Evolutionary conservation across 768 basidiomycete species (phyloP).

Genomic region (Pisolithus albus): DNA sequence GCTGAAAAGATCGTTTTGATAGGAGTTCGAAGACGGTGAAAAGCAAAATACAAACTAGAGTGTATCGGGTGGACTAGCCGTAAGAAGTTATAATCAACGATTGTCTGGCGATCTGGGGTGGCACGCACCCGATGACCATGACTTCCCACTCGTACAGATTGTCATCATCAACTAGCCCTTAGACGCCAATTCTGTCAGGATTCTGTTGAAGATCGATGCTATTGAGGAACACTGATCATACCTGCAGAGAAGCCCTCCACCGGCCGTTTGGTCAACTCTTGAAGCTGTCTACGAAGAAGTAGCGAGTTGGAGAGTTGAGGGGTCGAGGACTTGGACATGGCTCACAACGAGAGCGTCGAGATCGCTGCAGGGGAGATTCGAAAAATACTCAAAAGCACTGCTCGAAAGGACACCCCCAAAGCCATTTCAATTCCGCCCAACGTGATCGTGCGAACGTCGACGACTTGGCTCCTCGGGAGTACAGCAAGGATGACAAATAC

Average conservation of each 20-base stretch:
- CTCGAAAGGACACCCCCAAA: not conserved
- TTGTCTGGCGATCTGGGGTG: slow-evolving; percentile 6
- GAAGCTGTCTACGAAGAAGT: slow-evolving; percentile 70
- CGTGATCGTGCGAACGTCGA: slow-evolving; percentile 17
- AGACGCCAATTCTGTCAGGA: slow-evolving; percentile 28
- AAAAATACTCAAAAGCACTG: not conserved
- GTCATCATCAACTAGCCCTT: slow-evolving; percentile 89
- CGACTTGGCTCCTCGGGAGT: too few relatives aligned
- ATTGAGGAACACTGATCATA: slow-evolving; percentile 28
- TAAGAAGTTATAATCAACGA: slow-evolving; percentile 12
- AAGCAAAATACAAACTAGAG: slow-evolving; percentile 60
- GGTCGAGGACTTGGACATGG: slow-evolving; percentile 42
- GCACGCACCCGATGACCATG: slow-evolving; percentile 80
- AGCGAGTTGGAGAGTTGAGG: slow-evolving; percentile 36
- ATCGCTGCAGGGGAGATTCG: not conserved
- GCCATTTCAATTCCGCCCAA: not conserved
- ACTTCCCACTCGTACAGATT: slow-evolving; percentile 98
- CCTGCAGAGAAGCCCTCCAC: slow-evolving; percentile 97
- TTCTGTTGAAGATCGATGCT: slow-evolving; percentile 27
- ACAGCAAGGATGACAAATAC: too few relatives aligned
- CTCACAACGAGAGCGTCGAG: slow-evolving; percentile 10
- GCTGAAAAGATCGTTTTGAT: slow-evolving; percentile 33
- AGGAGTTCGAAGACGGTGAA: not conserved
- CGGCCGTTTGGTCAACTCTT: slow-evolving; percentile 85
- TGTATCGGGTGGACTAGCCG: slow-evolving; percentile 78